Evolutionary conservation across 164 flowering plant genomes (phyloP).

Genomic region (Berberis thunbergii): DNA sequence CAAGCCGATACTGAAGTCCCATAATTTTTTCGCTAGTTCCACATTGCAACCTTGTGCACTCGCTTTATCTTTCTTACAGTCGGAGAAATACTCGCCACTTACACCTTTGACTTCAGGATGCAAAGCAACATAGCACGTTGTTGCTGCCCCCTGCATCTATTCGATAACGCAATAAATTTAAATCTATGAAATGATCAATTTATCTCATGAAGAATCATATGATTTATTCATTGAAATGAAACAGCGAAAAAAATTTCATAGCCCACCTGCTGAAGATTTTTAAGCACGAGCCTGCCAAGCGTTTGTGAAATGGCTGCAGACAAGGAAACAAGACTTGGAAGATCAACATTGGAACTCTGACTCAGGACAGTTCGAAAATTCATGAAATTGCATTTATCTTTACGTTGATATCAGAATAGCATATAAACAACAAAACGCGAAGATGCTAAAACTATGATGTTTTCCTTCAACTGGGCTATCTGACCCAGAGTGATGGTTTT

Average conservation of each 20-base stretch:
- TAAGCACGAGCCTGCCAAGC: constrained; percentile 33
- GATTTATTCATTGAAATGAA: too few species aligned
- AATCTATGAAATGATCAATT: too few species aligned
- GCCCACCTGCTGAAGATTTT: constrained; percentile 50
- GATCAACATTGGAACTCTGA: neutral
- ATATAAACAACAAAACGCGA: neutral
- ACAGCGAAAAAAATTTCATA: too few species aligned
- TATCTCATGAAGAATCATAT: too few species aligned
- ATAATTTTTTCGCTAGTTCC: constrained; percentile 50
- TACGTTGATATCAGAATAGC: neutral
- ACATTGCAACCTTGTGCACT: constrained; percentile 32
- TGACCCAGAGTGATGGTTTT: too few species aligned
- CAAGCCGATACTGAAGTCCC: constrained; percentile 62
- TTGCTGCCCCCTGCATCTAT: constrained; percentile 65
- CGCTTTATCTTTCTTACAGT: constrained; percentile 39
- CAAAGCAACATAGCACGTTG: constrained; percentile 72
- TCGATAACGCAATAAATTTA: neutral
- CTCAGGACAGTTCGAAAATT: too few species aligned
- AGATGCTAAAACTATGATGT: neutral
- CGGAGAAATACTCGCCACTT: constrained; percentile 49
- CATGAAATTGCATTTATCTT: neutral
- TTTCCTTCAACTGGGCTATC: too few species aligned
- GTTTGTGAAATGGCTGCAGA: constrained; percentile 26
- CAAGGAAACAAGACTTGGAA: neutral
- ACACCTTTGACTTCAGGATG: constrained; percentile 57